phyloP scores from a whole-genome alignment of 2,329 filamentous ascomycete species.

The Aspergillus tanneri region DNA sequence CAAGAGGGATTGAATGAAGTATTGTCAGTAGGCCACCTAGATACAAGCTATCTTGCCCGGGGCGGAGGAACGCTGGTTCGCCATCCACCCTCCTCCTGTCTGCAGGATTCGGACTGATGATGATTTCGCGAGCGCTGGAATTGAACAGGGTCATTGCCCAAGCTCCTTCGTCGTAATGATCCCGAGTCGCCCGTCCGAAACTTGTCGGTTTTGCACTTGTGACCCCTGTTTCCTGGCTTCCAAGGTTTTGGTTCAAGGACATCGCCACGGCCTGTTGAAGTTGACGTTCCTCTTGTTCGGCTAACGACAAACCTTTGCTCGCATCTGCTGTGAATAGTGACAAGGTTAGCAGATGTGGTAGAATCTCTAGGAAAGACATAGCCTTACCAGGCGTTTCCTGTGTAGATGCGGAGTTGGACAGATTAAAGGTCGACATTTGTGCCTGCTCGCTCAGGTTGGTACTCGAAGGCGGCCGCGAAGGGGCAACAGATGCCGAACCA shows the following conservation, averaged over 20 bases:
- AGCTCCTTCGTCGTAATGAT: conserved; percentile 52
- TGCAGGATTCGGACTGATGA: conserved; percentile 54
- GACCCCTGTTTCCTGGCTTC: conserved; percentile 58
- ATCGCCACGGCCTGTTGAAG: conserved; percentile 49
- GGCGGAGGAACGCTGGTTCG: conserved; percentile 59
- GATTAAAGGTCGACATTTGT: conserved; percentile 22
- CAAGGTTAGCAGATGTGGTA: conserved; percentile 18
- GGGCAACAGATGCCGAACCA: conserved; percentile 38
- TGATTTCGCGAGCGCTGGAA: conserved; percentile 51
- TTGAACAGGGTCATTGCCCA: conserved; percentile 58
- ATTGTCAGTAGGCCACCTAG: conserved; percentile 61
- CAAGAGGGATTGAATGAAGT: conserved; percentile 60
- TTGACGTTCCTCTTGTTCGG: conserved; percentile 46
- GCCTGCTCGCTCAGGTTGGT: conserved; percentile 34
- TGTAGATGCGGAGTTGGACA: conserved; percentile 25
- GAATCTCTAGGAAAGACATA: neutral
- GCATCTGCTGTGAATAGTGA: conserved; percentile 18
- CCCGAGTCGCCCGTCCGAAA: conserved; percentile 57
- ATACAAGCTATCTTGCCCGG: conserved; percentile 53
- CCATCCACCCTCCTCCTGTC: conserved; percentile 49
- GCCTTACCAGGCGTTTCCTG: conserved; percentile 34
- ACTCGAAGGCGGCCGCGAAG: conserved; percentile 50
- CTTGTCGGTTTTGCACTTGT: conserved; percentile 41
- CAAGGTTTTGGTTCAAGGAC: conserved; percentile 44
- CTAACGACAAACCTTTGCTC: conserved; percentile 37